phyloP scores from a whole-genome alignment of 2,329 filamentous ascomycete genomes.

The Claviceps paspali region DNA sequence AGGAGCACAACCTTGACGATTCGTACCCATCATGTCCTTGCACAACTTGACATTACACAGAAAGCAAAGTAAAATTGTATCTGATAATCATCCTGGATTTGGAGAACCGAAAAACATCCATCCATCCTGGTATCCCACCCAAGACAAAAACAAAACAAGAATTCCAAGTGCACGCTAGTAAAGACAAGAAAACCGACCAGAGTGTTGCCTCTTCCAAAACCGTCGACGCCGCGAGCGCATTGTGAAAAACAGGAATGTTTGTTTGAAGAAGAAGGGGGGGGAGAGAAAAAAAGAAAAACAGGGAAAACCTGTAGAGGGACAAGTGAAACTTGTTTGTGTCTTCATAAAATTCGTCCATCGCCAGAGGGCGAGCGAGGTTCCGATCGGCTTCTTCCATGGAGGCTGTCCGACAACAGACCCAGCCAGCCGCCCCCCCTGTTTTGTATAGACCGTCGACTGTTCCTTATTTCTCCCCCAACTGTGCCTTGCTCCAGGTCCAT shows the following conservation, averaged over 20 bases:
- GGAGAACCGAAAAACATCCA: no score
- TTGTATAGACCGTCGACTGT: slow-evolving; percentile 8
- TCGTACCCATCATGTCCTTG: no score
- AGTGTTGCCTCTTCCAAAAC: neutral
- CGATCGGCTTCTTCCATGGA: slow-evolving; percentile 7
- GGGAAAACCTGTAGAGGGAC: neutral
- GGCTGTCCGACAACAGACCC: slow-evolving; percentile 19
- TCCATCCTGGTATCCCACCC: neutral
- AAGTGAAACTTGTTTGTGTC: neutral
- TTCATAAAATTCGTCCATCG: slow-evolving; percentile 10
- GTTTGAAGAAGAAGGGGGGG: neutral
- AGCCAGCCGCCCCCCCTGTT: slow-evolving; percentile 23
- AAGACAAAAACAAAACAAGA: neutral
- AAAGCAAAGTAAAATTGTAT: no score
- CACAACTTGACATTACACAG: neutral
- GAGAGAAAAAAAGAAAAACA: neutral
- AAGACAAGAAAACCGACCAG: neutral
- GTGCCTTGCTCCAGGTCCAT: slow-evolving; percentile 31
- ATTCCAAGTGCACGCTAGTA: neutral
- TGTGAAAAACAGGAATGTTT: neutral
- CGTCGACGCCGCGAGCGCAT: neutral
- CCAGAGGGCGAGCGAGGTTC: slow-evolving; percentile 11
- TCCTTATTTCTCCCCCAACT: slow-evolving; percentile 9
- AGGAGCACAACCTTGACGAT: no score
- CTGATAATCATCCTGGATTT: no score